These are phyloP conservation scores for Pharus latifolius DNA, from an alignment of 176 grass and related monocot genomes.

Conservation along the genomic window DNA sequence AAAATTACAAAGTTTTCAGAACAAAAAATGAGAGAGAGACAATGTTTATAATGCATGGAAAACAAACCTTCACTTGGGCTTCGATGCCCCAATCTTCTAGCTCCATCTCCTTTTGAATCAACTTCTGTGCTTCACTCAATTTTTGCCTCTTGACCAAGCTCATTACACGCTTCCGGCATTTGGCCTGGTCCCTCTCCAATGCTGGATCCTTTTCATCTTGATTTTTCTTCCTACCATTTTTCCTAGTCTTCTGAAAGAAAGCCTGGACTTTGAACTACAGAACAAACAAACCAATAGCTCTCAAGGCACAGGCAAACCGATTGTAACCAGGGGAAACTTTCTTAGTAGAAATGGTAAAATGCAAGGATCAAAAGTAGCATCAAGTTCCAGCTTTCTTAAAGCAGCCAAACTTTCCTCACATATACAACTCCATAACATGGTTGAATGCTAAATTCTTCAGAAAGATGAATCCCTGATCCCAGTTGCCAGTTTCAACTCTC, in stretches of 20 bases:
- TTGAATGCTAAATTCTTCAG: background rate
- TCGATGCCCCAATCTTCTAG: slow-evolving; percentile 73
- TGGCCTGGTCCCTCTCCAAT: slow-evolving; percentile 44
- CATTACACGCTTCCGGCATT: slow-evolving; percentile 48
- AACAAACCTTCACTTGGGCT: slow-evolving; percentile 76
- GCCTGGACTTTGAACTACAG: slow-evolving; percentile 76
- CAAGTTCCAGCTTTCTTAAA: background rate
- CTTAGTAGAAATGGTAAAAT: background rate
- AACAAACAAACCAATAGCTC: background rate
- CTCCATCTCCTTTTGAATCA: slow-evolving; percentile 74
- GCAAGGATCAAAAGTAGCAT: background rate
- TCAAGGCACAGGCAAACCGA: background rate
- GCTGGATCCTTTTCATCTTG: slow-evolving; percentile 37
- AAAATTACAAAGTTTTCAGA: slow-evolving; percentile 6
- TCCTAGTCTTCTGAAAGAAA: slow-evolving; percentile 73
- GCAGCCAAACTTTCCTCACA: background rate
- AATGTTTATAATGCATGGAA: background rate
- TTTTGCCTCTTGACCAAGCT: slow-evolving; percentile 61
- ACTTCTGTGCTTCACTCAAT: slow-evolving; percentile 55
- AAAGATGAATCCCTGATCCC: background rate
- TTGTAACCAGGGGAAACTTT: background rate
- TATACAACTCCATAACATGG: background rate
- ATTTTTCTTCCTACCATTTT: slow-evolving; percentile 30
- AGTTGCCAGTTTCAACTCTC: background rate
- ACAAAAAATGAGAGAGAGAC: background rate